These are phyloP conservation scores for Fragaria ananassa DNA, from an alignment of 306 rosid species.

Conservation along the genomic window DNA sequence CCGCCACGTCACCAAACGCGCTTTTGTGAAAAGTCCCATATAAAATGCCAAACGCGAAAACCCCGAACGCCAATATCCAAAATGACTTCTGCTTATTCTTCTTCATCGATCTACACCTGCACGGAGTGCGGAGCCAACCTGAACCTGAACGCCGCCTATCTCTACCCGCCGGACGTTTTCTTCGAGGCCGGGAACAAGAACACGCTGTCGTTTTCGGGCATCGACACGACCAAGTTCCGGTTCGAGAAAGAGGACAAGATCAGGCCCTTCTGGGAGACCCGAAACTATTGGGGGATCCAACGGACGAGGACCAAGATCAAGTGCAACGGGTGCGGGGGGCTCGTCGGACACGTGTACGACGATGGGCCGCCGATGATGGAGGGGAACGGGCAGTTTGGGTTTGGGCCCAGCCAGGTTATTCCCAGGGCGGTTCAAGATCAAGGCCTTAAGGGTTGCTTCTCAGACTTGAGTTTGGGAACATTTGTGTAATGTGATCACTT, in stretches of 20 bases:
- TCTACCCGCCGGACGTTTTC: constrained; percentile 62
- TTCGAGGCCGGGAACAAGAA: constrained; percentile 91
- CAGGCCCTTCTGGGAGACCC: constrained; percentile 73
- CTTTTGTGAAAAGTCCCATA: neutral
- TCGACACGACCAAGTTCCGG: constrained; percentile 61
- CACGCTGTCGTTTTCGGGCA: constrained; percentile 61
- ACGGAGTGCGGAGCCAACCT: constrained; percentile 61
- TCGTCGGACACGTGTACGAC: constrained; percentile 70
- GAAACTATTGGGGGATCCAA: constrained; percentile 88
- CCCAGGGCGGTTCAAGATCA: constrained; percentile 82
- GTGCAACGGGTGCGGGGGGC: constrained; percentile 49
- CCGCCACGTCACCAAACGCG: constrained; percentile 8
- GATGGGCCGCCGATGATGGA: constrained; percentile 78
- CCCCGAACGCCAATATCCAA: neutral
- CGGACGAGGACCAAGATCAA: constrained; percentile 79
- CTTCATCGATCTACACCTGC: constrained; percentile 56
- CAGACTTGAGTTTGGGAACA: neutral
- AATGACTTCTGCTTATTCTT: neutral
- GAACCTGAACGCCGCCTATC: constrained; percentile 43
- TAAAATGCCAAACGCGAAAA: neutral
- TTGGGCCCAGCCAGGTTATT: constrained; percentile 94
- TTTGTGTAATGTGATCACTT: neutral
- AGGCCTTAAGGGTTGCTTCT: constrained; percentile 61
- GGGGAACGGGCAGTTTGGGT: constrained; percentile 66
- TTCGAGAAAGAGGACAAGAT: constrained; percentile 81